Base-by-base conservation (phyloP, 2,329 filamentous ascomycete species). In the Anthostomella pinea region DNA sequence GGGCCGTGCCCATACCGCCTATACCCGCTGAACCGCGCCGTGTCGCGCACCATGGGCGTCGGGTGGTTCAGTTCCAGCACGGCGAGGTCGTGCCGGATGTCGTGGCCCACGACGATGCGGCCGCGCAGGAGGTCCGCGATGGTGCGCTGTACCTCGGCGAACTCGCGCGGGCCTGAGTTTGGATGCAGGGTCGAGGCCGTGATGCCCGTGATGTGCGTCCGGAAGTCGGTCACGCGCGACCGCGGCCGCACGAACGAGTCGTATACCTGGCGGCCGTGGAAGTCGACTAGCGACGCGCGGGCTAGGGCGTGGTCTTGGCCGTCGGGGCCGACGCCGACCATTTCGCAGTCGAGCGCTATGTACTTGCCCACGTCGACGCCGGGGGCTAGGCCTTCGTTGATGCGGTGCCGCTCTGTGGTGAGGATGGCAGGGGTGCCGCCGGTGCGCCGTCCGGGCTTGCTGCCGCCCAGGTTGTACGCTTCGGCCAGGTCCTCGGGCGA, bases 301-400 rank as follows among this genome's bases (percentile, higher is more conserved):
- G 93, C 93, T 28, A 98, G 77, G 0, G 81, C 81, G 22, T 87
- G 89, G 56, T 81, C 77, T 46, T 83, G 72, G 15, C 79, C 76
- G 33, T 79, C 79, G 1, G 78, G 77, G 0, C 85, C 86, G 9
- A 94, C 79, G 30, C 91, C 93, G 17, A 98, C 93, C 93, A 98
- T 98, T 67, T 98, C 93, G 63, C 93, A 98, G 68, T 98, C 93
- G 30, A 98, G 79, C 14, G 87, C 85, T 26, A 98, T 68, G 60
- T 95, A 98, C 72, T 93, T 95, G 33, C 91, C 93, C 14, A 90
- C 68, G 35, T 88, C 78, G 22, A 84, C 66, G 5, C 73, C 77
- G 16, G 68, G 62, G 2, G 77, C 73, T 3, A 80, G 67, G 1
- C 84, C 84, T 28, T 78, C 74, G 54, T 87, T 87, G 43, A 82